Base-by-base conservation (phyloP, 2,329 filamentous ascomycete species). In the Fusarium bulbicola region DNA sequence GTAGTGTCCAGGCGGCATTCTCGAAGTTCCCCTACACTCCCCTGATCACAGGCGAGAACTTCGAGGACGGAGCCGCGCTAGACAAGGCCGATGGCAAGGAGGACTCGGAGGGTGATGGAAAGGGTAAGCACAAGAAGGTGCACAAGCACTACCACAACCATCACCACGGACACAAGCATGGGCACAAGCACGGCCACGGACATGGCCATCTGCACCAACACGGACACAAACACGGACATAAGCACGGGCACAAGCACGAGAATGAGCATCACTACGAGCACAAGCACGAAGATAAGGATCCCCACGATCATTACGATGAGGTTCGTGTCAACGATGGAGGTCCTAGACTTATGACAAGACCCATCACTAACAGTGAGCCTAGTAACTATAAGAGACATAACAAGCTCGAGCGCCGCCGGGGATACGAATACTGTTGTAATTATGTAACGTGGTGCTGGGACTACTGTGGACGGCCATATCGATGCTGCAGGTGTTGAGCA, bases 1-100 rank as follows among this genome's bases (percentile, higher is more conserved):
- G 72, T 37, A 78, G 75, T 61, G 64, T 80, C 37, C 75, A 78
- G 43, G 70, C 73, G 59, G 78, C 76, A 4, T 80, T 80, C 37
- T 43, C 46, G 43, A 70, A 63, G 58, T 80, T 79, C 60, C 68
- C 70, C 28, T 74, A 59, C 45, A 79, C 77, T 16, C 79, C 79
- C 21, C 59, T 74, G 64, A 77, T 80, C 57, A 78, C 76, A 5
- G 79, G 77, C 7, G 74, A 80, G 32, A 64, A 79, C 58, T 80
- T 80, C 34, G 74, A 76, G 73, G 70, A 69, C 40, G 60, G 73
- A 46, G 70, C 50, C 13, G 53, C 69, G 15, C 61, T 64, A 12
- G 36, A 53, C 6, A 46, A 47, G 36, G 20, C 43, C 9, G 20
- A 16, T 16, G 26, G 18, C 7, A 59, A 63, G 42, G 42, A 30